phyloP scores from a whole-genome alignment of 805 yeast species.

The Tetrapisispora namnaoensis region DNA sequence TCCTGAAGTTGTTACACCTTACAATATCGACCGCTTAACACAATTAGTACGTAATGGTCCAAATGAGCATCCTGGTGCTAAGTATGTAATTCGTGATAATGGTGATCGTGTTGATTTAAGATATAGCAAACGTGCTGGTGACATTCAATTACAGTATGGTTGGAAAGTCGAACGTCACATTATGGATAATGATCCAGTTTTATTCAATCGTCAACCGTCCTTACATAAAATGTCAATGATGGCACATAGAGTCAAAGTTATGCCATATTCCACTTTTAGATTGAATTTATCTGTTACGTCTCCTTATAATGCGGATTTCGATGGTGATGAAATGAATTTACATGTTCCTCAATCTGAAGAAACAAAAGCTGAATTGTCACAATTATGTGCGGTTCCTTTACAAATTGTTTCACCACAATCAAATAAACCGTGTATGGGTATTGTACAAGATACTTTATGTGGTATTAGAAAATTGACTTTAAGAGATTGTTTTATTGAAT shows the following conservation, averaged over 20 bases:
- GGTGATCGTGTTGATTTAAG: constrained; percentile 98
- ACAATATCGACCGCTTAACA: constrained; percentile 86
- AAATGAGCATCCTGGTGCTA: constrained; percentile 99
- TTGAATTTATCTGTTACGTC: constrained; percentile 94
- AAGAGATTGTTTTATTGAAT: constrained; percentile 80
- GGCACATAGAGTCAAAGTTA: constrained; percentile 97
- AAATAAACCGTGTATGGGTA: constrained; percentile 99
- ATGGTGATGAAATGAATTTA: constrained; percentile 99
- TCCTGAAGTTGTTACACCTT: constrained; percentile 97
- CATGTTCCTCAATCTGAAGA: constrained; percentile 99
- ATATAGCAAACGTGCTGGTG: constrained; percentile 97
- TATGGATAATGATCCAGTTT: constrained; percentile 94
- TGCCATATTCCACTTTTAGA: constrained; percentile 98
- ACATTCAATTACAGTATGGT: constrained; percentile 92
- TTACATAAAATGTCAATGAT: constrained; percentile 99
- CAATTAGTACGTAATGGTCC: constrained; percentile 96
- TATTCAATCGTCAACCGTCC: constrained; percentile 98
- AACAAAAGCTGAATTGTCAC: constrained; percentile 91
- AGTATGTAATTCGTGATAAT: constrained; percentile 93
- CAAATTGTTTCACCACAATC: constrained; percentile 98
- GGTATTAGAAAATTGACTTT: constrained; percentile 94
- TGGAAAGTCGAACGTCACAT: constrained; percentile 99
- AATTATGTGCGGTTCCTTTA: constrained; percentile 92
- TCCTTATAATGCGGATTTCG: constrained; percentile 99
- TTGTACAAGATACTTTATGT: constrained; percentile 96